Evolutionary conservation across 257 asterid genomes (phyloP).

Genomic region (Nicotiana obtusifolia): DNA sequence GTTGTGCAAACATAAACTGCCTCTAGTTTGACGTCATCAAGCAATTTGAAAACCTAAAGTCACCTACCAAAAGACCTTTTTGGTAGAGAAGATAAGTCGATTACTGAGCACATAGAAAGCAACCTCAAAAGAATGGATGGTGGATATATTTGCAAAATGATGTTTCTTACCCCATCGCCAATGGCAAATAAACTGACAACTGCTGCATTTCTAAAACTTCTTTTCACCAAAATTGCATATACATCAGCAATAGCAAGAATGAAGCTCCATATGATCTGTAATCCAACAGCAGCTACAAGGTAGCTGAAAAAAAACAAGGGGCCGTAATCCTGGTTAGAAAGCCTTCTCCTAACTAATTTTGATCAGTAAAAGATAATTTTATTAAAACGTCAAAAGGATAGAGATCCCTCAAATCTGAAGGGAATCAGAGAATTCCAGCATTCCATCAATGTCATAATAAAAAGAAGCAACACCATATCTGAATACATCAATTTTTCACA

Average conservation of each 20-base stretch:
- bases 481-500: not conserved
- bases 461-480: not conserved
- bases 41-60: not conserved
- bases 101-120: not conserved
- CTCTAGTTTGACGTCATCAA: not conserved
- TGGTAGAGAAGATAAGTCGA: not conserved
- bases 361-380: not conserved
- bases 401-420: not conserved
- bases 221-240: constrained; percentile 66
- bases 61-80: not conserved
- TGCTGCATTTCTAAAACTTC: constrained; percentile 56
- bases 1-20: not conserved
- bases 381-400: not conserved
- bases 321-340: constrained; percentile 13
- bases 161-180: constrained; percentile 83
- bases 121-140: not conserved
- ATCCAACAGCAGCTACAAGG: constrained; percentile 80
- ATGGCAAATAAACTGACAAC: constrained; percentile 61
- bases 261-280: constrained; percentile 87
- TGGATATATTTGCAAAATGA: constrained; percentile 1
- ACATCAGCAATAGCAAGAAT: constrained; percentile 58
- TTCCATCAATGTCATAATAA: not conserved
- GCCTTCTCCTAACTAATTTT: constrained; percentile 6
- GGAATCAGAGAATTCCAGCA: not conserved
- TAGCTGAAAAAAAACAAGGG: constrained; percentile 40